Evolutionary conservation across 306 rosid genomes (phyloP), one percentile per base, ranked within the genome.

Genomic region (Echinosophora koreensis): DNA sequence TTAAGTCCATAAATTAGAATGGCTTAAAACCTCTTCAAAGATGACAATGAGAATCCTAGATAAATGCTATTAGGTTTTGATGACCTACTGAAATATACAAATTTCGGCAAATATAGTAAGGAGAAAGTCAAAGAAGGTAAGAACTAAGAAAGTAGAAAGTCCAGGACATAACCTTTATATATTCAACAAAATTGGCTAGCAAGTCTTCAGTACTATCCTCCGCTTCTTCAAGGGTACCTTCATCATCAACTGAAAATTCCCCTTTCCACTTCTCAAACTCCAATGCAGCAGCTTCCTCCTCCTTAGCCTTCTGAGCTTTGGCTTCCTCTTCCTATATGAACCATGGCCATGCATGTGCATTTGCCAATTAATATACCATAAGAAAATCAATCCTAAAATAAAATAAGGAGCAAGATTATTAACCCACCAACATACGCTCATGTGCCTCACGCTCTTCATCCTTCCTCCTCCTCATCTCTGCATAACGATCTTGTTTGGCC

Each of bases 221-320:
- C 81, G 71, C 90, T 80, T 89, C 99, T 73, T 87, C 99, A 18
- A 88, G 87, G 49, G 90, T 88, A 76, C 99, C 99, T 88, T 96
- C 99, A 60, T 87, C 98, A 81, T 96, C 99, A 35, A 96, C 75
- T 10, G 99, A 92, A 84, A 96, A 91, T 60, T 89, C 99, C 0
- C 96, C 98, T 84, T 92, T 96, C 99, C 99, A 96, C 88, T 92
- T 96, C 17, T 92, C 97, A 86, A 95, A 92, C 82, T 96, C 99
- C 61, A 91, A 74, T 18, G 98, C 96, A 79, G 99, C 97, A 79
- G 93, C 97, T 77, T 88, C 98, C 82, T 92, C 99, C 81, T 92
- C 99, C 93, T 81, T 88, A 67, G 96, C 99, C 83, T 88, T 92
- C 70, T 81, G 96, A 65, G 92, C 96, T 81, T 63, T 76, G 70